These are phyloP conservation scores for Penicillium maclennaniae DNA, from an alignment of 495 filamentous ascomycete genomes.

Conservation along the genomic window DNA sequence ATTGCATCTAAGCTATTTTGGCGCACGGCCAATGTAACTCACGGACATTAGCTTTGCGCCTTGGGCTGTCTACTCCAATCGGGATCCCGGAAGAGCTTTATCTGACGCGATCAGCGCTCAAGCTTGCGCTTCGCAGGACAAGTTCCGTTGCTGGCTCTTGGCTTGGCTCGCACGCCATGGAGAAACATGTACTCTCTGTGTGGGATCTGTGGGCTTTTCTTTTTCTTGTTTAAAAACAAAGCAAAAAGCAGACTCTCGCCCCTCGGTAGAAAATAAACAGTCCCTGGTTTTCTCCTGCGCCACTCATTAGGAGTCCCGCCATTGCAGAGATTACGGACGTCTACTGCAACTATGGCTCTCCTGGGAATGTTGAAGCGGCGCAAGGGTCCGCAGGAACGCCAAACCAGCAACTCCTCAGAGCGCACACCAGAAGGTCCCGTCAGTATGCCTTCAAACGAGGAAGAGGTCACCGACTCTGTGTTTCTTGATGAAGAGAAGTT, in stretches of 20 bases:
- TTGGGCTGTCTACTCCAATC: neutral
- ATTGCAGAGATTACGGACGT: neutral
- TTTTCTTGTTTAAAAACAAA: no score
- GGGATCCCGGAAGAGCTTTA: neutral
- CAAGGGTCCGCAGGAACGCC: neutral
- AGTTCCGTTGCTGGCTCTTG: neutral
- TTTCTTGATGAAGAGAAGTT: constrained; percentile 19
- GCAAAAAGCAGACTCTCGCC: neutral
- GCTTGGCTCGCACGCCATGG: constrained; percentile 11
- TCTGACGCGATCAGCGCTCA: neutral
- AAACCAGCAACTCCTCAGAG: neutral
- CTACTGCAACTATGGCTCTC: constrained; percentile 5
- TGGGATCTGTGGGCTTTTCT: neutral
- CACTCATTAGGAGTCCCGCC: constrained; percentile 2
- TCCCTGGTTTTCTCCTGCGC: neutral
- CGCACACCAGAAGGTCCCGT: neutral
- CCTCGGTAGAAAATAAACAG: neutral
- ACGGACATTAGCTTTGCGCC: neutral
- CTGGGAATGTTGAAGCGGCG: constrained; percentile 7
- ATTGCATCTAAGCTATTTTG: constrained; percentile 4
- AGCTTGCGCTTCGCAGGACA: neutral
- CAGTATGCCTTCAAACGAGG: neutral
- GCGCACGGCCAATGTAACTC: constrained; percentile 5
- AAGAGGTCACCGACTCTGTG: constrained; percentile 1
- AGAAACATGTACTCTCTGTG: neutral